Evolutionary conservation across 345 rosid genomes (phyloP), one percentile per base, ranked within the genome.

Genomic region (Sapria himalayana): DNA sequence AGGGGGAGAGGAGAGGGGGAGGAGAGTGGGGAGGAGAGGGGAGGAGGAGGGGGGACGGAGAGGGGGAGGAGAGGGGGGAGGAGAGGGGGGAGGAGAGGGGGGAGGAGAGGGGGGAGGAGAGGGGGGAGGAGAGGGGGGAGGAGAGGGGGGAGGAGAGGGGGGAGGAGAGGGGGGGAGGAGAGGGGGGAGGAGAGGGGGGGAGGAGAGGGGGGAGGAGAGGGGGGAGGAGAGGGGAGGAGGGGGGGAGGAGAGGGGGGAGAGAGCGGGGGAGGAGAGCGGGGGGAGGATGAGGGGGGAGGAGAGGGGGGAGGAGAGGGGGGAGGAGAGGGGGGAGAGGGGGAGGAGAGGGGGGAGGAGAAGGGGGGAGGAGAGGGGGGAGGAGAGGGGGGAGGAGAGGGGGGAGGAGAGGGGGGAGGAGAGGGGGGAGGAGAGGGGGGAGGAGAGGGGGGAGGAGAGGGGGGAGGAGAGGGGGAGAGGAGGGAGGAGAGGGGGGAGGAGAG

Each of bases 401-500:
- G 22, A 27, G 22, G 40, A 33, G 42, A 49, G 31, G 32, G 49
- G 32, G 44, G 37, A 17, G 21, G 37, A 41, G 54, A 46, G 45
- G 44, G 53, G 44, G 44, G 50, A 20, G 48, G 43, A 27, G 57
- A 64, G 32, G 11, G 44, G 63, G 34, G 51, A 43, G 55, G 64
- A 52, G 55, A 56, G 41, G 47, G 41, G 53, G 51, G 62, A 72
- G 45, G 55, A 64, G 57, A 57, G 64, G 62, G 66, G 62, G 38
- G 64, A 52, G 45, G 43, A 55, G 33, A n/a, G 75, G 64, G 62
- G 69, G 57, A 64, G 73, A 72, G 18, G 72, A 74, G 60, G 74
- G 43, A 38, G 84, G 94, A 20, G 94, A n/a, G n/a, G n/a, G n/a
- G n/a, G n/a, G n/a, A n/a, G n/a, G n/a, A n/a, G n/a, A n/a, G n/a